Evolutionary conservation across 345 rosid species (phyloP), one percentile per base, ranked within the genome.

Genomic region (Litchi chinensis): DNA sequence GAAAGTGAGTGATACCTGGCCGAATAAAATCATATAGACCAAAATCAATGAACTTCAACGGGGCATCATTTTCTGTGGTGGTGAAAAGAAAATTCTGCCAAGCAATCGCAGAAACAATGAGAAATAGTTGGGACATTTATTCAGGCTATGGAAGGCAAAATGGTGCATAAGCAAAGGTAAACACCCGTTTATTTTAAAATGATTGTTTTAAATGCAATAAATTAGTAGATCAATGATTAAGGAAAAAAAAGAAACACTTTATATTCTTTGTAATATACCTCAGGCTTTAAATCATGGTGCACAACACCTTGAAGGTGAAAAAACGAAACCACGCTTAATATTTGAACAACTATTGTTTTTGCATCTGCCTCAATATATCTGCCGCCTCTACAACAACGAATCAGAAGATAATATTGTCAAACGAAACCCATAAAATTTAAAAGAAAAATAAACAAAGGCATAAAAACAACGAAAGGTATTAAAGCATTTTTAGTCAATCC

Each of bases 231-330:
- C 41, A 32, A 37, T 62, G 0, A 32, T 8, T 0, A 60, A 21
- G 57, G 2, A 13, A 15, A 1, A 46, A 46, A 46, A 10, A 6
- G 4, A 10, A 1, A 46, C 50, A 1, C 39, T 76, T 48, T 10
- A 26, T 44, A 57, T 82, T 76, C 62, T 54, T 46, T 50, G 77
- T 5, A 76, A 32, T 76, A 74, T 84, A 94, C 98, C 98, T 97
- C 98, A 4, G 99, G 98, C 80, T 97, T 93, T 57, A 97, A 81
- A 84, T 97, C 98, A 79, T 98, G 95, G 62, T 97, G 98, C 67
- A 94, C 97, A 83, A 94, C 98, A 54, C 98, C 99, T 88, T 97
- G 95, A 82, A 94, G 93, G 87, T 94, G 98, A 76, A 92, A 97
- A 87, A 91, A 97, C 4, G n/a, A n/a, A n/a, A n/a, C n/a, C n/a